Evolutionary conservation across 768 basidiomycete species (phyloP), one percentile per base, ranked within the genome.

Genomic region (Tulasnella sp.): DNA sequence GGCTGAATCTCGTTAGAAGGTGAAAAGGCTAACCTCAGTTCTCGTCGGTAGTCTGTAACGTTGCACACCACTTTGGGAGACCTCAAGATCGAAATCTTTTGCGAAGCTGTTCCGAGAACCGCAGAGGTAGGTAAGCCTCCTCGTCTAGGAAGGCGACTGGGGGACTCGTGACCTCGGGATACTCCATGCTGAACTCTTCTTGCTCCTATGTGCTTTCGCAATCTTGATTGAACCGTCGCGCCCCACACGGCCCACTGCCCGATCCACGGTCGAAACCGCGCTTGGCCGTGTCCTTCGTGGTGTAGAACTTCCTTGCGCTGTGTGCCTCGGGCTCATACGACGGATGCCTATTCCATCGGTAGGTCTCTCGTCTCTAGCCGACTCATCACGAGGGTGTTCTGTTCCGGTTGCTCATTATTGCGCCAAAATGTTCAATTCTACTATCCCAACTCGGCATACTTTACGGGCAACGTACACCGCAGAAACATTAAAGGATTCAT

Each of bases 41-140:
- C 47, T 26, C 47, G 47, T 52, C 47, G 26, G 44, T 47, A 94
- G 95, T 96, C 96, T 72, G 95, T 97, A 44, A 98, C 95, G 7
- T 84, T 98, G 67, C 90, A 98, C 80, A 98, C 95, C 0, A 87
- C 90, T n/a, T 90, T 90, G 77, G 95, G 95, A n/a, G 96, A 98
- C 74, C 84, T 98, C 80, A 98, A 98, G 95, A 88, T 98, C 74
- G 97, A 99, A 81, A 79, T 99, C 14, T 98, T 98, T 81, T 98
- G 97, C 79, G 97, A 99, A 81, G 90, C 96, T 6, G 91, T 94
- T 22, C 97, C 97, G 29, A 94, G 94, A 80, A 85, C 95, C 12
- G 94, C 95, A 76, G 96, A 99, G 84, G 95, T 94, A 75, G 29
- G n/a, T n/a, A n/a, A n/a, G 77, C 66, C 74, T 65, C 39, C 35